Conservation (phyloP, 75 land plant genomes). For the Pinus tabuliformis region DNA sequence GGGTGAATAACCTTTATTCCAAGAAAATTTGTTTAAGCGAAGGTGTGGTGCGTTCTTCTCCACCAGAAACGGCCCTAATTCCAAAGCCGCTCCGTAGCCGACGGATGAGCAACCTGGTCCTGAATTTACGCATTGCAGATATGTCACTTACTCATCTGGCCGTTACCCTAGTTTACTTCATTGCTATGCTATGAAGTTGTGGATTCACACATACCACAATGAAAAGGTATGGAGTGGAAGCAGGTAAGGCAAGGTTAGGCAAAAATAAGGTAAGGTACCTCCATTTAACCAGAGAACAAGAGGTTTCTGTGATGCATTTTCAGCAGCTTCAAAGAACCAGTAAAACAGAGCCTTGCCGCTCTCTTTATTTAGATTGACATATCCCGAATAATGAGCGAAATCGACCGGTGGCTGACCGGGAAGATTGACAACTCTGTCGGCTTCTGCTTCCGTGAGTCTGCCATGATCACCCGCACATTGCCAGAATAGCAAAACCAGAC, state of each 20-base stretch:
- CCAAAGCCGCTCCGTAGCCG: conserved; percentile 64
- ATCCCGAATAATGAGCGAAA: conserved; percentile 50
- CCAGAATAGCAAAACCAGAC: neutral
- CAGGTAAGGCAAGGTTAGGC: too few species aligned
- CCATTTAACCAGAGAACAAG: conserved; percentile 65
- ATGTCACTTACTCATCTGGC: too few species aligned
- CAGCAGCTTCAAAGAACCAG: conserved; percentile 56
- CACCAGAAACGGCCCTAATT: conserved; percentile 70
- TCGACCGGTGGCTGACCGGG: conserved; percentile 46
- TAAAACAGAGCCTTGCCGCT: conserved; percentile 46
- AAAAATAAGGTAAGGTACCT: conserved; percentile 16
- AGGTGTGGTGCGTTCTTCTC: conserved; percentile 36
- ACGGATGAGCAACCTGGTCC: conserved; percentile 91
- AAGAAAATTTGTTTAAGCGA: conserved; percentile 41
- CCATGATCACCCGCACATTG: neutral
- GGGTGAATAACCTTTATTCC: conserved; percentile 59
- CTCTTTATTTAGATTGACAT: conserved; percentile 18
- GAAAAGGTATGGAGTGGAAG: too few species aligned
- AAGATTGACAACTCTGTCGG: conserved; percentile 19
- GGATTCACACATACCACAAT: too few species aligned
- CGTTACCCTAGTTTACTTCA: too few species aligned
- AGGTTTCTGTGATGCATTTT: conserved; percentile 23
- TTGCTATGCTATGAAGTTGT: too few species aligned
- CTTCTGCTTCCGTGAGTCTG: neutral
- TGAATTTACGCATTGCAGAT: conserved; percentile 8